These are phyloP conservation scores for Adiantum capillusveneris DNA, from an alignment of 75 land plant genomes.

Conservation along the genomic window DNA sequence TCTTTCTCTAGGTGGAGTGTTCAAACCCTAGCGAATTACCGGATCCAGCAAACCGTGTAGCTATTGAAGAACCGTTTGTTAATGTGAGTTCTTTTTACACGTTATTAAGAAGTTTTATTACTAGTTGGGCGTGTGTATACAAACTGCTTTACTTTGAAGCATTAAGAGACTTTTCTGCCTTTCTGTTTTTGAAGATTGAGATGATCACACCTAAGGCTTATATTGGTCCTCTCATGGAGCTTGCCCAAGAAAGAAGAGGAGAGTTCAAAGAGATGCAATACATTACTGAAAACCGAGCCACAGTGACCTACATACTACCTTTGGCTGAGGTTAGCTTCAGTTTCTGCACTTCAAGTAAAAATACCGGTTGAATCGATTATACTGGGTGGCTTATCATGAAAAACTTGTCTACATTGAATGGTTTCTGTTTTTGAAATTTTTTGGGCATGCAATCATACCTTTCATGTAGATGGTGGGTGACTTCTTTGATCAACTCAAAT, in stretches of 20 bases:
- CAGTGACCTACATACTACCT: slow-evolving; percentile 70
- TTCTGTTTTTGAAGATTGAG: slow-evolving; percentile 71
- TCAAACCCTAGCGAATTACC: slow-evolving; percentile 94
- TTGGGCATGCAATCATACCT: too few relatives aligned
- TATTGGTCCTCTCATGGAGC: slow-evolving; percentile 92
- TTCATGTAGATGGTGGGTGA: slow-evolving; percentile 88
- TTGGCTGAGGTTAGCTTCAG: slow-evolving; percentile 69
- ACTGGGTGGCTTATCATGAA: too few relatives aligned
- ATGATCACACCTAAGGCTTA: slow-evolving; percentile 92
- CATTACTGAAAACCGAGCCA: slow-evolving; percentile 75
- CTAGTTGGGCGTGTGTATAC: too few relatives aligned
- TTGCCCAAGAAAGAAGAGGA: slow-evolving; percentile 93
- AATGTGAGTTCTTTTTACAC: slow-evolving; percentile 46
- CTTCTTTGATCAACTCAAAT: slow-evolving; percentile 95
- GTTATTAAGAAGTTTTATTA: too few relatives aligned
- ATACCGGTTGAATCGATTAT: too few relatives aligned
- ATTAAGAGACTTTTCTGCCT: too few relatives aligned
- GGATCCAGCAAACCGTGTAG: slow-evolving; percentile 64
- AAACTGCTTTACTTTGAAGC: too few relatives aligned
- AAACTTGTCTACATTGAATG: too few relatives aligned
- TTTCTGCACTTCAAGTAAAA: too few relatives aligned
- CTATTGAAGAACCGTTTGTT: slow-evolving; percentile 88
- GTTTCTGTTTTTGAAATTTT: too few relatives aligned
- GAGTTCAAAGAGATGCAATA: slow-evolving; percentile 89
- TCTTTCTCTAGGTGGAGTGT: slow-evolving; percentile 63